These are phyloP conservation scores for Phalaenopsis equestris DNA, from an alignment of 106 monocot genomes.

Conservation along the genomic window DNA sequence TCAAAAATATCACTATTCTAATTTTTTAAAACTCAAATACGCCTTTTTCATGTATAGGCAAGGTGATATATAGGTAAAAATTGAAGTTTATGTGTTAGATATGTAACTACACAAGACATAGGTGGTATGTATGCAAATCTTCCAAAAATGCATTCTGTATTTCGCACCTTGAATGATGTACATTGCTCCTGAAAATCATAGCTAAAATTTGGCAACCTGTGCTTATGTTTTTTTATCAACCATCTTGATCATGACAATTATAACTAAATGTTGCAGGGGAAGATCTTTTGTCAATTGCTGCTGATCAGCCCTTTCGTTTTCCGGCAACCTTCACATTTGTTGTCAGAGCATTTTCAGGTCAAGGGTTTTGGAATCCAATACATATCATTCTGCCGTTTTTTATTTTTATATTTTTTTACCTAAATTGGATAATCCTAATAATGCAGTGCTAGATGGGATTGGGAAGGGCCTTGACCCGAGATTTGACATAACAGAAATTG, in stretches of 20 bases:
- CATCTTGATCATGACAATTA: neutral
- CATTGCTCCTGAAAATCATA: neutral
- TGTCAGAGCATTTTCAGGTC: constrained; percentile 99
- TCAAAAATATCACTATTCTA: too few species aligned
- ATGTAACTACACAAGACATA: too few species aligned
- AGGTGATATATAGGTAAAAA: too few species aligned
- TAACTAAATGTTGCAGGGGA: constrained; percentile 55
- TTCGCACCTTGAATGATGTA: neutral
- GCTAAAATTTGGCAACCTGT: neutral
- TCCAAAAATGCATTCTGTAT: neutral
- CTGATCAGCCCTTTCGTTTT: constrained; percentile 99
- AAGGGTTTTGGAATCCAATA: constrained; percentile 1
- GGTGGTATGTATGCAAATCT: too few species aligned
- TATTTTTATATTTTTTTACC: neutral
- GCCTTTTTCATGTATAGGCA: too few species aligned
- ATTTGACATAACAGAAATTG: constrained; percentile 99
- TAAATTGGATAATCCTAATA: neutral
- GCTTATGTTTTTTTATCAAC: neutral
- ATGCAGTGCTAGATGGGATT: constrained; percentile 95
- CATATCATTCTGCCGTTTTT: neutral
- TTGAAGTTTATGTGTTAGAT: too few species aligned
- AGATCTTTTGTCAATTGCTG: constrained; percentile 93
- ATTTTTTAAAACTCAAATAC: too few species aligned
- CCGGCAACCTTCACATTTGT: constrained; percentile 99
- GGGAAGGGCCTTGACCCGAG: constrained; percentile 97